Evolutionary conservation across 352 stramenopile species (phyloP).

Genomic region (Globisporangium nagaii): DNA sequence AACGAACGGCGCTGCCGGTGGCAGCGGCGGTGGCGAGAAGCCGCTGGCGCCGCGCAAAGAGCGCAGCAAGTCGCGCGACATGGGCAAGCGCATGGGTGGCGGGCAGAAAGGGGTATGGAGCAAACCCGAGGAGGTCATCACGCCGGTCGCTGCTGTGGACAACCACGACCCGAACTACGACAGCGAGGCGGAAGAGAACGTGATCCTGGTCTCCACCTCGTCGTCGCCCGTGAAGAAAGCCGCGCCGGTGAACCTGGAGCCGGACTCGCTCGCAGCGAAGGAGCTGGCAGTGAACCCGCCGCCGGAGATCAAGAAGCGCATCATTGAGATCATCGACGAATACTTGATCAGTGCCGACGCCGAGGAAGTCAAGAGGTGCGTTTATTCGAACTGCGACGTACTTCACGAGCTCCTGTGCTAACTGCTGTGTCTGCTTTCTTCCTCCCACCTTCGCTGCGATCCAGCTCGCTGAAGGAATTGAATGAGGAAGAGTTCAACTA

Average conservation of each 20-base stretch:
- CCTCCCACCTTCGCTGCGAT: no score
- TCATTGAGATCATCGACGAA: slow-evolving; percentile 86
- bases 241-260: slow-evolving; percentile 43
- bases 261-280: slow-evolving; percentile 65
- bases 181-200: slow-evolving; percentile 87
- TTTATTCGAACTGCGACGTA: not conserved
- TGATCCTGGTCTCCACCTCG: slow-evolving; percentile 75
- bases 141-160: slow-evolving; percentile 65
- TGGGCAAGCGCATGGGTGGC: slow-evolving; percentile 83
- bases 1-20: slow-evolving; percentile 12
- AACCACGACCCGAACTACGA: slow-evolving; percentile 93
- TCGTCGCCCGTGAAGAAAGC: slow-evolving; percentile 38
- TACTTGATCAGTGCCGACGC: slow-evolving; percentile 87
- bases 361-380: slow-evolving; percentile 82
- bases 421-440: not conserved
- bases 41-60: slow-evolving; percentile 56
- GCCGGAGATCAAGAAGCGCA: slow-evolving; percentile 86
- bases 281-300: slow-evolving; percentile 70
- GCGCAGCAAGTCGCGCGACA: slow-evolving; percentile 81
- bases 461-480: slow-evolving; percentile 62
- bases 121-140: slow-evolving; percentile 70
- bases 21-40: slow-evolving; percentile 41
- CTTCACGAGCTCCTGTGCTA: no score
- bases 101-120: slow-evolving; percentile 82
- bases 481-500: slow-evolving; percentile 81